phyloP scores from a whole-genome alignment of 352 stramenopile genomes.

The Pythium phragmitis region DNA sequence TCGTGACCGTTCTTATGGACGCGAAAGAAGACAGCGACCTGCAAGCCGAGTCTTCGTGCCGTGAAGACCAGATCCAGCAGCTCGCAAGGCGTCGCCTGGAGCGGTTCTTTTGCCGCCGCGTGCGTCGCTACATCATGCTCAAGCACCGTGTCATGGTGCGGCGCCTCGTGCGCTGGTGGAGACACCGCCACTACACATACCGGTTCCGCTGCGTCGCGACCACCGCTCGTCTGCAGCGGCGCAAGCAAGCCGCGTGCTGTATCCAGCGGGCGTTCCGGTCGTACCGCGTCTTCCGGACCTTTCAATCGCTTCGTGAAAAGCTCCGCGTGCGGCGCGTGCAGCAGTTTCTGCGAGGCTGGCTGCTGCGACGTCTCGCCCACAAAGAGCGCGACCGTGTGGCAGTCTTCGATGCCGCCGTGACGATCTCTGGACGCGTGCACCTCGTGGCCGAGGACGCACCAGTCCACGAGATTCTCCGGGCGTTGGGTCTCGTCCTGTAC shows the following conservation, averaged over 20 bases:
- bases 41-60: not conserved
- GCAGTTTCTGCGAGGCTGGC: constrained; percentile 42
- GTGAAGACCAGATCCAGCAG: not conserved
- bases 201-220: constrained; percentile 34
- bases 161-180: constrained; percentile 51
- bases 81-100: constrained; percentile 39
- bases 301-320: constrained; percentile 37
- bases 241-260: constrained; percentile 29
- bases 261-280: constrained; percentile 48
- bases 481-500: constrained; percentile 45
- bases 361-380: constrained; percentile 38
- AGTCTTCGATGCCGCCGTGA: constrained; percentile 27
- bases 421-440: constrained; percentile 1
- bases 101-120: constrained; percentile 49
- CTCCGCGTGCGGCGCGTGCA: constrained; percentile 35
- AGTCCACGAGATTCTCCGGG: constrained; percentile 36
- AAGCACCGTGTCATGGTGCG: constrained; percentile 53
- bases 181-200: constrained; percentile 16
- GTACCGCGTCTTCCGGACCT: constrained; percentile 30
- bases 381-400: constrained; percentile 41
- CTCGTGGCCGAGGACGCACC: constrained; percentile 18
- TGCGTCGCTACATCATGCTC: constrained; percentile 40
- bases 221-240: constrained; percentile 10
- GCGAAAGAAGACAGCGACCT: constrained; percentile 34
- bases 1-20: constrained; percentile 40